Conservation (phyloP, 441 rosid genomes). For the Arabidopsis lyrata region DNA sequence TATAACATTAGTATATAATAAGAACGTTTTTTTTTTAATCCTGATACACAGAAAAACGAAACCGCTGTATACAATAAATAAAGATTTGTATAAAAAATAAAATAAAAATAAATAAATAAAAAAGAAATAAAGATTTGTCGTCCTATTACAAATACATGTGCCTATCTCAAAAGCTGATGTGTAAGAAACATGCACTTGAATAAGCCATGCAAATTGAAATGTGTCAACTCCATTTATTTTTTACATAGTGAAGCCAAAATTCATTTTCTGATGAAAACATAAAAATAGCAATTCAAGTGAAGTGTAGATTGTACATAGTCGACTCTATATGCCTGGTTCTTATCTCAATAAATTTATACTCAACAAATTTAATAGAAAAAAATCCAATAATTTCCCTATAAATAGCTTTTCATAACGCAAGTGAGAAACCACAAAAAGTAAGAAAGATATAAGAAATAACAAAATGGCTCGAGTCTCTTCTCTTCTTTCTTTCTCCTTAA, state of each 20-base stretch:
- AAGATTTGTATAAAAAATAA: neutral
- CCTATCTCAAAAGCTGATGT: conserved; percentile 47
- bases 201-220: conserved; percentile 66
- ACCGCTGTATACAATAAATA: neutral
- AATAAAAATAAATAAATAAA: too few relatives aligned
- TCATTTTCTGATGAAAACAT: conserved; percentile 16
- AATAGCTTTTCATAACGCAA: conserved; percentile 19
- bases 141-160: conserved; percentile 12
- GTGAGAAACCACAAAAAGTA: conserved; percentile 32
- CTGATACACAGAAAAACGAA: neutral
- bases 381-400: conserved; percentile 15
- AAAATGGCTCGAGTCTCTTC: conserved; percentile 48
- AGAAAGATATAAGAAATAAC: neutral
- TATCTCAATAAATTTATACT: conserved; percentile 17
- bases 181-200: conserved; percentile 45
- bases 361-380: neutral
- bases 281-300: conserved; percentile 3
- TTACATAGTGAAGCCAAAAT: conserved; percentile 17
- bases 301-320: conserved; percentile 36
- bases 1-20: too few relatives aligned
- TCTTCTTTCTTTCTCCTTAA: conserved; percentile 51
- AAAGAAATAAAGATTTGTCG: conserved; percentile 9
- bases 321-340: conserved; percentile 34
- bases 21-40: too few relatives aligned
- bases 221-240: conserved; percentile 46